A percentile compares a stretch with the other conserved stretches of the same genome.
Conservation (phyloP, 2,329 filamentous ascomycete species). For the Pseudogymnoascus sp. region DNA sequence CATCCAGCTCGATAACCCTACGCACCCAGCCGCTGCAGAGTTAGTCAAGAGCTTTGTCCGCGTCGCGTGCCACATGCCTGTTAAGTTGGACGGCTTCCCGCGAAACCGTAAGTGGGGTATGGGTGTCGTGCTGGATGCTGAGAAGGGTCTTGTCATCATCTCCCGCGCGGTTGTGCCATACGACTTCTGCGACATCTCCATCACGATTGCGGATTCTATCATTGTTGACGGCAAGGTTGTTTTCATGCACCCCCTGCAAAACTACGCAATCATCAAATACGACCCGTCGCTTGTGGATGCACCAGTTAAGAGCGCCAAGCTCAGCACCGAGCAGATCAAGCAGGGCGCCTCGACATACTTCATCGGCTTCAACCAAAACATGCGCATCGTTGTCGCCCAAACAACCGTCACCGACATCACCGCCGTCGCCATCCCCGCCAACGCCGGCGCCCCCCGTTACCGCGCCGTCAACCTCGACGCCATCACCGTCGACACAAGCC, state of each 20-base stretch:
- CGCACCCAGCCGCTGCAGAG: conserved; percentile 82
- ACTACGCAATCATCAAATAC: conserved; percentile 93
- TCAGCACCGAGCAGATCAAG: conserved; percentile 73
- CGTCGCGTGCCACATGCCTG: conserved; percentile 82
- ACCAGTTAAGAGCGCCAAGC: conserved; percentile 78
- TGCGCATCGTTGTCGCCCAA: conserved; percentile 84
- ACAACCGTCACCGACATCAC: conserved; percentile 96
- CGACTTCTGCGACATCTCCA: conserved; percentile 89
- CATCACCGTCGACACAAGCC: conserved; percentile 88
- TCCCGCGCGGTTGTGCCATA: conserved; percentile 92
- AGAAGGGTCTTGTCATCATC: conserved; percentile 88
- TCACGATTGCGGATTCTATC: conserved; percentile 94
- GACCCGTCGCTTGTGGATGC: conserved; percentile 89
- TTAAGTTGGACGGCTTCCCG: conserved; percentile 97
- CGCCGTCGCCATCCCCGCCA: conserved; percentile 90
- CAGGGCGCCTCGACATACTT: conserved; percentile 94
- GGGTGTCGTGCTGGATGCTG: conserved; percentile 93
- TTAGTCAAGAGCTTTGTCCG: conserved; percentile 92
- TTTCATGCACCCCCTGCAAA: conserved; percentile 93
- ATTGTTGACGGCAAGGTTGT: conserved; percentile 90
- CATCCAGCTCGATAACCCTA: conserved; percentile 81
- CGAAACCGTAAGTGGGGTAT: conserved; percentile 91
- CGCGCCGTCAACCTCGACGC: conserved; percentile 93
- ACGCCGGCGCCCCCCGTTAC: conserved; percentile 83
- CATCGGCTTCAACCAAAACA: conserved; percentile 95